These are phyloP conservation scores for Fraxinus dipetala DNA, from an alignment of 305 asterid genomes.

Conservation along the genomic window DNA sequence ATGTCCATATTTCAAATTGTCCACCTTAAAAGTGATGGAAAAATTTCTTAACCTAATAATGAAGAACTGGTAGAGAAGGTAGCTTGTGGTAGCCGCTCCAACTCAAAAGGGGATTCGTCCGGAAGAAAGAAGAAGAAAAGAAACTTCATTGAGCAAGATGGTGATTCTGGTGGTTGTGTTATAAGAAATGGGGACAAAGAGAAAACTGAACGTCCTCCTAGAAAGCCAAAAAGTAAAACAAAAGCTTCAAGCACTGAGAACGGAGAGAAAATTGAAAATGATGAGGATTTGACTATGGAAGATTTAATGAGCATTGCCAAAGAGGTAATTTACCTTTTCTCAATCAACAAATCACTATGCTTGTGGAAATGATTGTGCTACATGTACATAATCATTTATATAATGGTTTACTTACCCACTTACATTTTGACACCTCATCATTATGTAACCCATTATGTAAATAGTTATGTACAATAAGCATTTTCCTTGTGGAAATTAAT, in stretches of 20 bases:
- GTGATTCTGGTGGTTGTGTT: not conserved
- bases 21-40: not conserved
- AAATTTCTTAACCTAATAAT: not conserved
- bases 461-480: not conserved
- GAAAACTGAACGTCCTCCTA: not conserved
- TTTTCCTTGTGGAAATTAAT: not conserved
- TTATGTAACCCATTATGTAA: not conserved
- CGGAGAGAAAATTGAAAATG: conserved; percentile 10
- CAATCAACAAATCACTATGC: not conserved
- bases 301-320: conserved; percentile 44
- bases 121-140: not conserved
- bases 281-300: conserved; percentile 43
- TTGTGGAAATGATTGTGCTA: not conserved
- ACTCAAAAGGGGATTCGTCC: not conserved
- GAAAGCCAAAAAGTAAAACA: not conserved
- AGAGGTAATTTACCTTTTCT: conserved; percentile 34
- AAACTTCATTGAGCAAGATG: not conserved
- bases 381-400: not conserved
- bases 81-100: not conserved
- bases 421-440: not conserved
- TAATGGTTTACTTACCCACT: not conserved
- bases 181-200: not conserved
- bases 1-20: not conserved
- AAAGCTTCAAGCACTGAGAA: conserved; percentile 1
- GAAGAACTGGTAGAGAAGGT: not conserved